A percentile compares a stretch with the other conserved stretches of the same genome.
These are phyloP conservation scores for Phytopythium aichiense DNA, from an alignment of 352 stramenopile genomes.

Conservation along the genomic window DNA sequence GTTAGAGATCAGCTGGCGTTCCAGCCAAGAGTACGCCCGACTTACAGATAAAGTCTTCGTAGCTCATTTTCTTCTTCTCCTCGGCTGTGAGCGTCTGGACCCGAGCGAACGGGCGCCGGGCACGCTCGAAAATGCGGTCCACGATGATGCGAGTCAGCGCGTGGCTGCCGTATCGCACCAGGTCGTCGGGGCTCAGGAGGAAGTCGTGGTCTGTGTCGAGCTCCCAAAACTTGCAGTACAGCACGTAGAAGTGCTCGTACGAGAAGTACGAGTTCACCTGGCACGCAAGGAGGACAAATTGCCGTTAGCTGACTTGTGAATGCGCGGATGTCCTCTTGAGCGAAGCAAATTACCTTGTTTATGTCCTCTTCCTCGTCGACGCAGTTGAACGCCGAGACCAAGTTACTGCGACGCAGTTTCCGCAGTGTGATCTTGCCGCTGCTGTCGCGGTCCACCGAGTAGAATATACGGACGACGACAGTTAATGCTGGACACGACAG, in stretches of 20 bases:
- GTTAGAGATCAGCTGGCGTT: not conserved
- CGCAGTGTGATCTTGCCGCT: constrained; percentile 94
- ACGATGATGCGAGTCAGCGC: constrained; percentile 84
- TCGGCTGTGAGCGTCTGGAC: constrained; percentile 68
- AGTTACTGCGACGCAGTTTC: constrained; percentile 92
- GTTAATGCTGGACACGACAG: constrained; percentile 80
- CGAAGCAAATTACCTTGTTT: constrained; percentile 89
- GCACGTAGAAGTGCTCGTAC: constrained; percentile 99
- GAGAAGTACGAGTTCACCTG: constrained; percentile 95
- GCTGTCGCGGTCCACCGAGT: constrained; percentile 92
- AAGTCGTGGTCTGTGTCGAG: constrained; percentile 94
- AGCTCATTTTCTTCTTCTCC: constrained; percentile 90
- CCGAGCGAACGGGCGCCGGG: constrained; percentile 74
- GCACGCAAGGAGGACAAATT: not conserved
- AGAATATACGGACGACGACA: constrained; percentile 95
- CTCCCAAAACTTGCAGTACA: constrained; percentile 99
- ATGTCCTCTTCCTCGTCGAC: constrained; percentile 99
- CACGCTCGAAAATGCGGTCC: constrained; percentile 84
- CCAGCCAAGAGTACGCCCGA: not conserved
- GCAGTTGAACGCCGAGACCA: constrained; percentile 94
- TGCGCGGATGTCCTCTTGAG: not conserved
- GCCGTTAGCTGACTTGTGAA: not conserved
- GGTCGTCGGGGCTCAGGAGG: constrained; percentile 73
- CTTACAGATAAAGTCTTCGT: constrained; percentile 90
- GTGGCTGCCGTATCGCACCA: constrained; percentile 82